phyloP scores from a whole-genome alignment of 2,329 filamentous ascomycete species.

The Furcasterigmium furcatum region DNA sequence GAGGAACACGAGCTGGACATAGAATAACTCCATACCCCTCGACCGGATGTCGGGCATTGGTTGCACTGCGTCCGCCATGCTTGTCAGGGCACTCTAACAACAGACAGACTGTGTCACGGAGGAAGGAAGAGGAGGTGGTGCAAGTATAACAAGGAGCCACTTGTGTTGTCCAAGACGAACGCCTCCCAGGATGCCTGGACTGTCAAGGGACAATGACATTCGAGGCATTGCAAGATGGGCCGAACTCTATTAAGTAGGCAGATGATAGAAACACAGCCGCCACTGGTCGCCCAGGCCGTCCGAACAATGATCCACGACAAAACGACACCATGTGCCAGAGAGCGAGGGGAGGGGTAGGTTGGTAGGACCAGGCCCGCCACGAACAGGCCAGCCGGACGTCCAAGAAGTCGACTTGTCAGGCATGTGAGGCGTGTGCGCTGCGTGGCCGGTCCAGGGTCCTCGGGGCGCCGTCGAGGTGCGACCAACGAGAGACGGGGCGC shows the following conservation, averaged over 20 bases:
- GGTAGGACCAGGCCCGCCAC: not conserved
- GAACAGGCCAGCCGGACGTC: too few relatives aligned
- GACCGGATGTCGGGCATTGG: not conserved
- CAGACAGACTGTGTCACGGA: too few relatives aligned
- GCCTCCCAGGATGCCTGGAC: not conserved
- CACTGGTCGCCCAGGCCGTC: not conserved
- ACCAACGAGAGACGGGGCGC: not conserved
- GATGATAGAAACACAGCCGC: not conserved
- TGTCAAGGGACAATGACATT: not conserved
- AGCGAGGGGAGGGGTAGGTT: not conserved
- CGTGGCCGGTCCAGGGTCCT: not conserved
- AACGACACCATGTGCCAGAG: not conserved
- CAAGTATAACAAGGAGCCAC: too few relatives aligned
- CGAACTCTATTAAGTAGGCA: not conserved
- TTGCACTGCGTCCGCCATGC: not conserved
- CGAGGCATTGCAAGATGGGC: not conserved
- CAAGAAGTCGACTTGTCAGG: not conserved
- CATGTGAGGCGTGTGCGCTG: not conserved
- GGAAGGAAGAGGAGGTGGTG: too few relatives aligned
- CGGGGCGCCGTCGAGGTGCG: not conserved
- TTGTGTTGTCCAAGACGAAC: not conserved
- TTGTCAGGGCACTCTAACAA: too few relatives aligned
- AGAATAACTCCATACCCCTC: slow-evolving; percentile 14
- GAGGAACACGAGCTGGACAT: slow-evolving; percentile 23
- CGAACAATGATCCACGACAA: not conserved